A percentile compares a stretch with the other conserved stretches of the same genome.
Evolutionary conservation across 345 rosid genomes (phyloP).

Genomic region (Cardiospermum halicacabum): DNA sequence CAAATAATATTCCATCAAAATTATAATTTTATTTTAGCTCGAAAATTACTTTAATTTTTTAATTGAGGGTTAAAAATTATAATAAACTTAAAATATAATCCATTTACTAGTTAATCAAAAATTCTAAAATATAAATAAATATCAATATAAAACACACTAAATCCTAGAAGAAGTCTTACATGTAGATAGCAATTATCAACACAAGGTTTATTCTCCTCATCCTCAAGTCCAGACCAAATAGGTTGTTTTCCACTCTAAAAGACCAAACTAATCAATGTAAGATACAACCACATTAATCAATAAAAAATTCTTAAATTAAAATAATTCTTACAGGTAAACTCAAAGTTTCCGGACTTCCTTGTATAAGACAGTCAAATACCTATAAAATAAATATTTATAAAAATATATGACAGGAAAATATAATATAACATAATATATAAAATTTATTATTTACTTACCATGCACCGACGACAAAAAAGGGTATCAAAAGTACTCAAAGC

Average conservation of each 20-base stretch:
- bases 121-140: neutral
- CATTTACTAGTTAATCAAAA: neutral
- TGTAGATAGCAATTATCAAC: constrained; percentile 71
- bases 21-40: too few relatives aligned
- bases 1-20: too few relatives aligned
- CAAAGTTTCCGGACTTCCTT: constrained; percentile 90
- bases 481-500: constrained; percentile 98
- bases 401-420: constrained; percentile 14
- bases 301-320: neutral
- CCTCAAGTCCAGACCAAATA: constrained; percentile 73
- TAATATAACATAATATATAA: constrained; percentile 12
- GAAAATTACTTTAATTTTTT: too few relatives aligned
- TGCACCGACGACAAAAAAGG: constrained; percentile 96
- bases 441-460: constrained; percentile 51
- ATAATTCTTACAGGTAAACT: constrained; percentile 64
- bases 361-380: constrained; percentile 97
- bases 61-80: too few relatives aligned
- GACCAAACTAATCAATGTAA: constrained; percentile 29
- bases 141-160: neutral
- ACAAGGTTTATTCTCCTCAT: constrained; percentile 82
- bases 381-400: constrained; percentile 32
- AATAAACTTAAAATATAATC: too few relatives aligned
- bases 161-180: constrained; percentile 45
- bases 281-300: constrained; percentile 1
- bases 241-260: constrained; percentile 84